Conservation (phyloP, 495 filamentous ascomycete species). For the Podospora pseudoanserina region DNA sequence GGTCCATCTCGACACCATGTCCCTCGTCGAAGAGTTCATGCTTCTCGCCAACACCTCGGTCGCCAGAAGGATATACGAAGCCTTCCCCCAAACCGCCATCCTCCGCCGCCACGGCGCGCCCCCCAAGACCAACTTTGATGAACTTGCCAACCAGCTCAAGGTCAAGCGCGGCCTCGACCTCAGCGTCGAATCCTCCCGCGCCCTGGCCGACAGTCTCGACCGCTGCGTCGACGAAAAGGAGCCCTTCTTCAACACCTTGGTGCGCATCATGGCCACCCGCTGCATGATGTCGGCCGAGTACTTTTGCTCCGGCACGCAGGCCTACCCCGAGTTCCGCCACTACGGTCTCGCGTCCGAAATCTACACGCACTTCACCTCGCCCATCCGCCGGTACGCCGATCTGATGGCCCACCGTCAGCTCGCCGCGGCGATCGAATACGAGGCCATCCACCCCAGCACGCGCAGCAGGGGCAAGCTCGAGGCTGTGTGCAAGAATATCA, state of each 20-base stretch:
- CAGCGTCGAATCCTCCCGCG: conserved; percentile 77
- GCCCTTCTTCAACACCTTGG: conserved; percentile 96
- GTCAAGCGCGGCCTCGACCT: conserved; percentile 78
- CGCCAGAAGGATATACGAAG: conserved; percentile 76
- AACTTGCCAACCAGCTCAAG: conserved; percentile 80
- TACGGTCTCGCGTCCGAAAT: conserved; percentile 94
- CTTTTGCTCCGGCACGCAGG: conserved; percentile 88
- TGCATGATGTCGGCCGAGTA: conserved; percentile 99
- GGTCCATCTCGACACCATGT: conserved; percentile 90
- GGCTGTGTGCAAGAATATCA: conserved; percentile 95
- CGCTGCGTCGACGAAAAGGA: conserved; percentile 73
- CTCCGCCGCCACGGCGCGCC: conserved; percentile 88
- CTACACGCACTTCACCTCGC: conserved; percentile 97
- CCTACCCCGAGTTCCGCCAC: conserved; percentile 90
- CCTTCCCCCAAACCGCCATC: conserved; percentile 93
- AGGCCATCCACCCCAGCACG: conserved; percentile 71
- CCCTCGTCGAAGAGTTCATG: conserved; percentile 98
- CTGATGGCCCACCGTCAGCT: conserved; percentile 90
- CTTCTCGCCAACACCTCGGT: conserved; percentile 95
- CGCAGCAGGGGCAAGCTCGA: conserved; percentile 78
- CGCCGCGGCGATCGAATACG: conserved; percentile 90
- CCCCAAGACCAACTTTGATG: conserved; percentile 93
- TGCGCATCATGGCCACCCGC: conserved; percentile 93
- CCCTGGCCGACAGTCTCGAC: conserved; percentile 87
- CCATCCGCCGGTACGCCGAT: conserved; percentile 95